Percentiles rank a stretch among this genome's conserved stretches.
Evolutionary conservation across 805 yeast species (phyloP).

Genomic region (Yamadazyma laniorum): DNA sequence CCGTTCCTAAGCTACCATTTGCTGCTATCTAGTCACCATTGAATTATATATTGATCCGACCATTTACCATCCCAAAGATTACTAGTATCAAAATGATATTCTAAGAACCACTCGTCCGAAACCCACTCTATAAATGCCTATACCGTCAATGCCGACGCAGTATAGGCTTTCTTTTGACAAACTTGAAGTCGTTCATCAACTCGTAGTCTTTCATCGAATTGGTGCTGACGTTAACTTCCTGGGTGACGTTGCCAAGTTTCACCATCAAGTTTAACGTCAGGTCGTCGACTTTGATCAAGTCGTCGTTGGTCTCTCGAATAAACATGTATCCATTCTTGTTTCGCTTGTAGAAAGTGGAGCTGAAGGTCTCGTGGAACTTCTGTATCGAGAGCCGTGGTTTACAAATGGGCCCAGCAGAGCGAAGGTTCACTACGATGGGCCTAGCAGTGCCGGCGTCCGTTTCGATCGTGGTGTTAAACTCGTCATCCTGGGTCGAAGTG

Average conservation of each 20-base stretch:
- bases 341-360: conserved; percentile 35
- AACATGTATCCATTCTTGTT: conserved; percentile 35
- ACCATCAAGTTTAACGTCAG: conserved; percentile 9
- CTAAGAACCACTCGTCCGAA: no score
- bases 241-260: conserved; percentile 5
- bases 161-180: conserved; percentile 5
- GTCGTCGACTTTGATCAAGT: conserved; percentile 15
- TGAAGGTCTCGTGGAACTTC: conserved; percentile 18
- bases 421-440: conserved; percentile 3
- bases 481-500: no score
- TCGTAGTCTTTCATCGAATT: conserved; percentile 11
- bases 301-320: conserved; percentile 27
- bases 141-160: not conserved
- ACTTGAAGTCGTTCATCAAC: conserved; percentile 15
- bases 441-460: conserved; percentile 1
- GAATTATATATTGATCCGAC: no score
- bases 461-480: not conserved
- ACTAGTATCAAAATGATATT: no score
- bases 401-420: not conserved
- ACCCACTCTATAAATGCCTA: no score
- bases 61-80: no score
- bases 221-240: conserved; percentile 10
- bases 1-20: no score
- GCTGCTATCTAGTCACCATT: no score
- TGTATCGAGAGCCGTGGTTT: conserved; percentile 13